phyloP scores from a whole-genome alignment of 768 basidiomycete genomes.

The Lactifluus volemus region DNA sequence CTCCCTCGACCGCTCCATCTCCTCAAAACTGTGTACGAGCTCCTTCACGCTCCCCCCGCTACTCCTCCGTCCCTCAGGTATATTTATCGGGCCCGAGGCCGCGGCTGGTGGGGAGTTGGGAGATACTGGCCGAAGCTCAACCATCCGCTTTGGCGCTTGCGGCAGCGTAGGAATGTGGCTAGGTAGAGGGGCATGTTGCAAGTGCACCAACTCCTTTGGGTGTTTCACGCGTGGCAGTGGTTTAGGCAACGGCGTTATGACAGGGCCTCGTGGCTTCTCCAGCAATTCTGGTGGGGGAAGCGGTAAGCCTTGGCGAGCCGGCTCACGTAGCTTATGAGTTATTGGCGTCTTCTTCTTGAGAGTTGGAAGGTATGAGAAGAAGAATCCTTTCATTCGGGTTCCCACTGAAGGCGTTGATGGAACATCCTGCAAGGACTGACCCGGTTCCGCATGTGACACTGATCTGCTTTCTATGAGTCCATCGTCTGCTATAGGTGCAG shows the following conservation, averaged over 20 bases:
- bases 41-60: slow-evolving; percentile 70
- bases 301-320: slow-evolving; percentile 36
- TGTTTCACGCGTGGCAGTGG: slow-evolving; percentile 36
- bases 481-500: not conserved
- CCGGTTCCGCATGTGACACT: not conserved
- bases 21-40: slow-evolving; percentile 56
- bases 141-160: slow-evolving; percentile 39
- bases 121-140: slow-evolving; percentile 46
- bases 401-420: slow-evolving; percentile 32
- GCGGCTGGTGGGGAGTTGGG: slow-evolving; percentile 23
- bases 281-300: slow-evolving; percentile 48
- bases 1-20: slow-evolving; percentile 28
- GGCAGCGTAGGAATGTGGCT: slow-evolving; percentile 38
- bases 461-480: not conserved
- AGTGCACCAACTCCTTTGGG: slow-evolving; percentile 58
- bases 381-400: slow-evolving; percentile 46
- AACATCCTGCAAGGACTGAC: not conserved
- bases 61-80: slow-evolving; percentile 40
- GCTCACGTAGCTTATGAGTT: slow-evolving; percentile 18
- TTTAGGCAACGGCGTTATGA: slow-evolving; percentile 50
- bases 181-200: slow-evolving; percentile 43
- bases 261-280: slow-evolving; percentile 43
- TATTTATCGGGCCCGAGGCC: slow-evolving; percentile 18
- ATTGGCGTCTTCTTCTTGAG: slow-evolving; percentile 32
- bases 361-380: slow-evolving; percentile 54